Evolutionary conservation across 495 filamentous ascomycete species (phyloP).

Genomic region (Penicillium goetzii): DNA sequence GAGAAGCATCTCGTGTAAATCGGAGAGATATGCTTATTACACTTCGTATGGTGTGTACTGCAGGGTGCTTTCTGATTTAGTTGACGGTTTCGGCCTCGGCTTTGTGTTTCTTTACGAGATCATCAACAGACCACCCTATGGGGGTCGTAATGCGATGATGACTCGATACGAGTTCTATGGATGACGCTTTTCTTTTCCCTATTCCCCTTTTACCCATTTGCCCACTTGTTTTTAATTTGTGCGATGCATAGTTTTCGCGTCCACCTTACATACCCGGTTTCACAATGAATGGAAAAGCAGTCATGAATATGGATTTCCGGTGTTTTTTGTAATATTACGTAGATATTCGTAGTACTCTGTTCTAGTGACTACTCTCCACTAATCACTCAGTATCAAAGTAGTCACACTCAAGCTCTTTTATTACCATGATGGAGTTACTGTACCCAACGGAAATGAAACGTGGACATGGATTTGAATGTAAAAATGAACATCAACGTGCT

Average conservation of each 20-base stretch:
- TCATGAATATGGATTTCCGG: background rate
- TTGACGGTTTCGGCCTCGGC: background rate
- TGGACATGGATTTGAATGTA: background rate
- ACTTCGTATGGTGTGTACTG: background rate
- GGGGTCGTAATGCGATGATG: background rate
- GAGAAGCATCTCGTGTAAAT: background rate
- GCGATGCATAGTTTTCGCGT: background rate
- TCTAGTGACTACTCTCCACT: too few species aligned
- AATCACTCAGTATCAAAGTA: too few species aligned
- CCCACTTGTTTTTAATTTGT: background rate
- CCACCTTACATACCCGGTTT: background rate
- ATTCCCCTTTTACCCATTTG: background rate
- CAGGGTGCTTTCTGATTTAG: background rate
- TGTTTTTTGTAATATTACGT: background rate
- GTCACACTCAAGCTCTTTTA: too few species aligned
- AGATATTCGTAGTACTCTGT: too few species aligned
- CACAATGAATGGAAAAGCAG: slow-evolving; percentile 3
- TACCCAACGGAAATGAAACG: background rate
- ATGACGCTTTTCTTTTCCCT: background rate
- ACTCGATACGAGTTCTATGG: background rate
- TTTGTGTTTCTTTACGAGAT: background rate
- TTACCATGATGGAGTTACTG: too few species aligned
- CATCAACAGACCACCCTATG: background rate
- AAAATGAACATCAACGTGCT: background rate
- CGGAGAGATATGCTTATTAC: background rate